phyloP scores from a whole-genome alignment of 176 grass and related monocot species.

The Triticum monococcum region DNA sequence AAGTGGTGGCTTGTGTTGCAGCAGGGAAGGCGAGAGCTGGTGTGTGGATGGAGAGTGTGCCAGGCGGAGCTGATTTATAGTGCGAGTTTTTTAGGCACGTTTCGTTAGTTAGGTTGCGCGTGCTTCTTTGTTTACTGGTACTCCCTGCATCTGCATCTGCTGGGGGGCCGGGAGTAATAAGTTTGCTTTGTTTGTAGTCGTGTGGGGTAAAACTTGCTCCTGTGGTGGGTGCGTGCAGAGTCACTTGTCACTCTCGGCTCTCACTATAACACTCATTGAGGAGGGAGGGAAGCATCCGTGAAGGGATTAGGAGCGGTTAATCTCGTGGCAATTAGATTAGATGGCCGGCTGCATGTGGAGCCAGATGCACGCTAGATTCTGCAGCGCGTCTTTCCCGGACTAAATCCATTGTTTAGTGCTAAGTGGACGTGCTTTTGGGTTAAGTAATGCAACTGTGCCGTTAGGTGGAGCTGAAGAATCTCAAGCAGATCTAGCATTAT shows the following conservation, averaged over 20 bases:
- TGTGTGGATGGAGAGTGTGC: background rate
- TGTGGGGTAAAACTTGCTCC: background rate
- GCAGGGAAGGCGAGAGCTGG: background rate
- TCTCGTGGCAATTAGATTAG: background rate
- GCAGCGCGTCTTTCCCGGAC: background rate
- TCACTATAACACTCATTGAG: background rate
- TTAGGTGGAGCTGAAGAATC: background rate
- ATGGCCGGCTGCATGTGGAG: background rate
- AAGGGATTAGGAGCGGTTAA: background rate
- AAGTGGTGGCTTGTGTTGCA: background rate
- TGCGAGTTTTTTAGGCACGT: background rate
- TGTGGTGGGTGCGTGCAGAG: constrained; percentile 14
- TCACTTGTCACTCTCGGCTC: background rate
- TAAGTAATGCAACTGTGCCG: background rate
- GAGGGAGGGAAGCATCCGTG: background rate
- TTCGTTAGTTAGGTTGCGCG: background rate
- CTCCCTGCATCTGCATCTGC: background rate
- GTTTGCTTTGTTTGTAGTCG: background rate
- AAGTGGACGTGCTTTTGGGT: constrained; percentile 4
- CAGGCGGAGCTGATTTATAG: constrained; percentile 7
- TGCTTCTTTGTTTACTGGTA: background rate
- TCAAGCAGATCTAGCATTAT: background rate
- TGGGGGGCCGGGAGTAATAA: constrained; percentile 17
- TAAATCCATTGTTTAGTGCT: background rate
- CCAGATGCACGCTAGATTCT: constrained; percentile 1